These are phyloP conservation scores for Sphagnum fallax DNA, from an alignment of 228 moss, liverwort and hornwort species.

Conservation along the genomic window DNA sequence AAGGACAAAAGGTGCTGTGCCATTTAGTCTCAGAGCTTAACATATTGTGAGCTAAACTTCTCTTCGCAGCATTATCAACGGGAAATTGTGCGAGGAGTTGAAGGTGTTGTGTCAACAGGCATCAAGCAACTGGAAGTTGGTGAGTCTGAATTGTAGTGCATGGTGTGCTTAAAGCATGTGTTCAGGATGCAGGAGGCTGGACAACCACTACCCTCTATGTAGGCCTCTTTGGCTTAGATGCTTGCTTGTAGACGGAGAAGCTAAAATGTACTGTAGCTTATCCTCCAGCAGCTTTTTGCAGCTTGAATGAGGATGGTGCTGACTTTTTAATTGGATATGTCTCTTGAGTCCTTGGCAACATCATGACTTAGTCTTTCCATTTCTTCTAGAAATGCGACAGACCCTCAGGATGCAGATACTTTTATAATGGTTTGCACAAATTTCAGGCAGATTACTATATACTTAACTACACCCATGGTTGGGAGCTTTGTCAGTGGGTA, in stretches of 20 bases:
- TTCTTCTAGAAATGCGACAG: no score
- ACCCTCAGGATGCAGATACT: no score
- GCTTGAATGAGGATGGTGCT: no score
- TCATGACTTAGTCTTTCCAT: background rate
- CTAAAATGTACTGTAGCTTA: no score
- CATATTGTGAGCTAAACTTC: background rate
- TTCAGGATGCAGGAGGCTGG: background rate
- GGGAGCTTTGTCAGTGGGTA: no score
- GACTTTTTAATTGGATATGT: background rate
- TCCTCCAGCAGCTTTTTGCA: no score
- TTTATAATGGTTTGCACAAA: no score
- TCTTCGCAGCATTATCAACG: slow-evolving; percentile 73
- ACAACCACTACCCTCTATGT: background rate
- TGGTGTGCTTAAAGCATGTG: background rate
- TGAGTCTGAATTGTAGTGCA: slow-evolving; percentile 3
- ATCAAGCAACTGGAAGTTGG: slow-evolving; percentile 78
- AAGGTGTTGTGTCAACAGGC: slow-evolving; percentile 71
- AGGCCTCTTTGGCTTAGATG: background rate
- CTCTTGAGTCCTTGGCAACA: background rate
- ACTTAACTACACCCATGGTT: no score
- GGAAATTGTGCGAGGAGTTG: slow-evolving; percentile 88
- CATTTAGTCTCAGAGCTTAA: no score
- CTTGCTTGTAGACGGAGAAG: no score
- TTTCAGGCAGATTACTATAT: no score
- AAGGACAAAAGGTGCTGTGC: no score